Evolutionary conservation across 345 rosid genomes (phyloP).

Genomic region (Citrus cavaleriei): DNA sequence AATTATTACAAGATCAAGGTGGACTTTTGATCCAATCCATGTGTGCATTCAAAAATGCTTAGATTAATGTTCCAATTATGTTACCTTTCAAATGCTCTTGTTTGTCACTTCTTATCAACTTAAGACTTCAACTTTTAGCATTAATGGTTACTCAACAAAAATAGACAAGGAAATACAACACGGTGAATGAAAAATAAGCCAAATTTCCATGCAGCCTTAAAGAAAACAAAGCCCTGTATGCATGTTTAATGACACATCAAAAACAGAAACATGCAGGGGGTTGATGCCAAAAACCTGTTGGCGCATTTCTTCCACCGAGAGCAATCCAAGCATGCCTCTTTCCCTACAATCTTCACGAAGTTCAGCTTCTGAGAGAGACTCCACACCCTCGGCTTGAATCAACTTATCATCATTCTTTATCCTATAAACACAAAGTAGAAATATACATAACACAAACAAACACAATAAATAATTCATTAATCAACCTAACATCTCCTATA

Average conservation of each 20-base stretch:
- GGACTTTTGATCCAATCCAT: no score
- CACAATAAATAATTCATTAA: neutral
- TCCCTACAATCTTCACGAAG: slow-evolving; percentile 79
- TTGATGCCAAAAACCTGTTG: slow-evolving; percentile 46
- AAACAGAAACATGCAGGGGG: neutral
- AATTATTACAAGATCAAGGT: neutral
- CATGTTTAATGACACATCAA: neutral
- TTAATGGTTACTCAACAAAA: neutral
- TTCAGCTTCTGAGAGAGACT: slow-evolving; percentile 68
- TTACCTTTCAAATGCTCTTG: neutral
- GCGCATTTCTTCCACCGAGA: slow-evolving; percentile 71
- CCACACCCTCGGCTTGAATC: slow-evolving; percentile 68
- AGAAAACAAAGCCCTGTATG: no score
- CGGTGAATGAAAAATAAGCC: neutral
- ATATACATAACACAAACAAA: neutral
- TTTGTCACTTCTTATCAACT: neutral
- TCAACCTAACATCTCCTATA: neutral
- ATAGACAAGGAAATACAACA: neutral
- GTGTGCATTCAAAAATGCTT: no score
- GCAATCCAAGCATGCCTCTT: slow-evolving; percentile 67
- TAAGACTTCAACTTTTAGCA: neutral
- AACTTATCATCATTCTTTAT: slow-evolving; percentile 68
- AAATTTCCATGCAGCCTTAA: neutral
- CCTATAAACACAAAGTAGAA: slow-evolving; percentile 19
- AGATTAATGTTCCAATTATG: neutral